Evolutionary conservation across 1,284 basidiomycete species (phyloP).

Genomic region (Heterobasidion occidentale): DNA sequence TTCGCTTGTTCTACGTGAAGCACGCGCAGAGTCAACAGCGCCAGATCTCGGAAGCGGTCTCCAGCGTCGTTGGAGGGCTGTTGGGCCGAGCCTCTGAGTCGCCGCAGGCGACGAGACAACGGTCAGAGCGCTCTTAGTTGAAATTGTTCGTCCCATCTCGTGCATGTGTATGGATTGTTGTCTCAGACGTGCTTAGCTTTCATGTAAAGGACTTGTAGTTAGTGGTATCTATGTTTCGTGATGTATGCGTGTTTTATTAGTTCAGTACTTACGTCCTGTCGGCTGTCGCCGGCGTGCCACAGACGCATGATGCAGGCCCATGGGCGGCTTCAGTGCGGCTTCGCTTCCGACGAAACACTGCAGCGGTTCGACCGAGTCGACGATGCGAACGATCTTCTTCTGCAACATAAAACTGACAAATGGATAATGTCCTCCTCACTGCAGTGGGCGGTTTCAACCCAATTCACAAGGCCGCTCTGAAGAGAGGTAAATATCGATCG

Average conservation of each 20-base stretch:
- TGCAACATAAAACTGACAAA: neutral
- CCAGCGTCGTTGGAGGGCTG: slow-evolving; percentile 68
- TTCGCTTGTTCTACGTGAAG: slow-evolving; percentile 84
- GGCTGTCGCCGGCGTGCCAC: neutral
- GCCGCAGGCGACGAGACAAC: slow-evolving; percentile 14
- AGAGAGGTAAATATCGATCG: neutral
- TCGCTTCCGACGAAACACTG: neutral
- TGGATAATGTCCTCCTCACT: neutral
- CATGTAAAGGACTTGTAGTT: neutral
- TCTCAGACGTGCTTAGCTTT: neutral
- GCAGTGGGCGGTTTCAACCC: neutral
- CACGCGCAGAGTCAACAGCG: slow-evolving; percentile 64
- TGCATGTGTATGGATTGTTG: neutral
- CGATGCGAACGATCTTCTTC: neutral
- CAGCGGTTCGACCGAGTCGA: neutral
- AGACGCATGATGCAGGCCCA: neutral
- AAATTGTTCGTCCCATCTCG: neutral
- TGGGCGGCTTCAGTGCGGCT: no score
- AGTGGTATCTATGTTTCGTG: no score
- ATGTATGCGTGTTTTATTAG: no score
- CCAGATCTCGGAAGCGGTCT: slow-evolving; percentile 68
- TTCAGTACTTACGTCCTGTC: no score
- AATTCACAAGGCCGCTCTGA: neutral
- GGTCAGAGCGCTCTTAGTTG: slow-evolving; percentile 3
- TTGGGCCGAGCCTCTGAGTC: slow-evolving; percentile 25